phyloP scores from a whole-genome alignment of 2,329 filamentous ascomycete species.

The Ascomycota sp. region DNA sequence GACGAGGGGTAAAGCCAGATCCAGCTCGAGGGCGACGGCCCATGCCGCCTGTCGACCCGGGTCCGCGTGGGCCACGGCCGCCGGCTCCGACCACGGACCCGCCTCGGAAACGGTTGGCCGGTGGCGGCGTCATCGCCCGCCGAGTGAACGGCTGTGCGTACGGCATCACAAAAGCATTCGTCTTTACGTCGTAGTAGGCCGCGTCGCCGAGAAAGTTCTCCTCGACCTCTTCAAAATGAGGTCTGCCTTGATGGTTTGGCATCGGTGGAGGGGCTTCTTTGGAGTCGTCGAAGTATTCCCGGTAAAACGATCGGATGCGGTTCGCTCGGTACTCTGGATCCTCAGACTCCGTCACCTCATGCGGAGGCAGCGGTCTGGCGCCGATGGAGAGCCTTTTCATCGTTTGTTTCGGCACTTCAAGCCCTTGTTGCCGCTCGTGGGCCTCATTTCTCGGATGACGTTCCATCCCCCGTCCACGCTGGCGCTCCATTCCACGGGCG shows the following conservation, averaged over 20 bases:
- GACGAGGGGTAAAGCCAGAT: slow-evolving; percentile 16
- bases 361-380: slow-evolving; percentile 71
- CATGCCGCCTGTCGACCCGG: slow-evolving; percentile 29
- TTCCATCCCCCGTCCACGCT: slow-evolving; percentile 16
- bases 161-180: slow-evolving; percentile 55
- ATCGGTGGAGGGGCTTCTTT: slow-evolving; percentile 27
- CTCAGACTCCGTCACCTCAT: slow-evolving; percentile 59
- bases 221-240: slow-evolving; percentile 53
- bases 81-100: slow-evolving; percentile 8
- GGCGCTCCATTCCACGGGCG: slow-evolving; percentile 11
- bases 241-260: slow-evolving; percentile 8
- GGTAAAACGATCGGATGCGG: slow-evolving; percentile 95
- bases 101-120: slow-evolving; percentile 28
- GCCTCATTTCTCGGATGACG: slow-evolving; percentile 6
- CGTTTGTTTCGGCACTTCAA: slow-evolving; percentile 34
- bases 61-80: slow-evolving; percentile 8
- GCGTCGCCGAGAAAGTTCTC: slow-evolving; percentile 54
- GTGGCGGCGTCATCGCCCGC: slow-evolving; percentile 90
- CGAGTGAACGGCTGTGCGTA: slow-evolving; percentile 72
- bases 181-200: slow-evolving; percentile 43
- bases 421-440: slow-evolving; percentile 11
- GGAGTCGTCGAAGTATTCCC: slow-evolving; percentile 92
- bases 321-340: slow-evolving; percentile 90
- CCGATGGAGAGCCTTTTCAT: slow-evolving; percentile 44
- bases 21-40: slow-evolving; percentile 35